Conservation (phyloP, 768 basidiomycete species). For the Austroboletus eburneus region DNA sequence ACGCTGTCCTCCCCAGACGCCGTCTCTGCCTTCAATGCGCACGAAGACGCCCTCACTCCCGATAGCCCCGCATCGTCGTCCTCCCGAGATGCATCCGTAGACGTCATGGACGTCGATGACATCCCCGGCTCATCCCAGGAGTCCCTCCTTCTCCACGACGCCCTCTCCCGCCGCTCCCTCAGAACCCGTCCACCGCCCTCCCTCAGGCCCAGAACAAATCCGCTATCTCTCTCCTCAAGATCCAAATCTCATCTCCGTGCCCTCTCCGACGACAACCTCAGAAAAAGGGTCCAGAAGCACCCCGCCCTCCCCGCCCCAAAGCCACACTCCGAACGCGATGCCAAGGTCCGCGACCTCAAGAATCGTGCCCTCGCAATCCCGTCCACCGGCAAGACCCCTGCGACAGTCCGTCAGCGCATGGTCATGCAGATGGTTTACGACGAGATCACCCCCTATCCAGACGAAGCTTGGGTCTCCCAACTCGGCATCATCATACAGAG, state of each 20-base stretch:
- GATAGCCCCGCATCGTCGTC: conserved; percentile 31
- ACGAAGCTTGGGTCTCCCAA: conserved; percentile 56
- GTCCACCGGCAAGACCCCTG: conserved; percentile 43
- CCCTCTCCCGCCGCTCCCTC: conserved; percentile 25
- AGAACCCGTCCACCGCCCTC: conserved; percentile 18
- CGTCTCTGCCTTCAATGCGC: conserved; percentile 31
- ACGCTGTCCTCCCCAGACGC: conserved; percentile 31
- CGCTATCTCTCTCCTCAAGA: conserved; percentile 25
- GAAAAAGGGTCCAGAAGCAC: conserved; percentile 27
- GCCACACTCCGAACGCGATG: conserved; percentile 28
- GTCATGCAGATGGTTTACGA: conserved; percentile 62
- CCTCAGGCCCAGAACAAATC: conserved; percentile 21
- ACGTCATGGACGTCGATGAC: conserved; percentile 27
- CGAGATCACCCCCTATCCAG: conserved; percentile 63
- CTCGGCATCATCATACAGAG: conserved; percentile 54
- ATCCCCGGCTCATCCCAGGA: conserved; percentile 23
- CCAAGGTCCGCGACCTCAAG: conserved; percentile 29
- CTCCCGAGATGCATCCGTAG: conserved; percentile 32
- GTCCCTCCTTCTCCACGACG: conserved; percentile 22
- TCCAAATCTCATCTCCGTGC: conserved; percentile 20
- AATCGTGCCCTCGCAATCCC: conserved; percentile 30
- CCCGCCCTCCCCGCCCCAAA: conserved; percentile 16
- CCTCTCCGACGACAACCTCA: conserved; percentile 25
- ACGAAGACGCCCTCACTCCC: conserved; percentile 25
- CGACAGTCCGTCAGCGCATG: conserved; percentile 49